phyloP scores from a whole-genome alignment of 108 stramenopile species.

The Cyclotella kingstonii region DNA sequence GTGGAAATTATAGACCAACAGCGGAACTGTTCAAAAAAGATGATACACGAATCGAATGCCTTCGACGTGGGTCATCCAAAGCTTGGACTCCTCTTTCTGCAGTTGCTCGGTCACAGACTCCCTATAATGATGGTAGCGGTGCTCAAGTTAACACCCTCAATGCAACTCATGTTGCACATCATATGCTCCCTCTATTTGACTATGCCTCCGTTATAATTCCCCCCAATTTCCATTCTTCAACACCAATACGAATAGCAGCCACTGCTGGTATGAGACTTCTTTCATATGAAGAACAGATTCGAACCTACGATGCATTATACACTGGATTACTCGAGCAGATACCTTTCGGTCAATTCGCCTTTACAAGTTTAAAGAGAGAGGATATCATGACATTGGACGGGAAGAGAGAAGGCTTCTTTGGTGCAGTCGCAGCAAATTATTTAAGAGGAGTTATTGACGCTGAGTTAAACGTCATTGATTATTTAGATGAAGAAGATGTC shows the following conservation, averaged over 20 bases:
- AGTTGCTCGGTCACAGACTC: no score
- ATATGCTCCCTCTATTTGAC: conserved; percentile 78
- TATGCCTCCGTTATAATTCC: conserved; percentile 79
- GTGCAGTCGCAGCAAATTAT: conserved; percentile 85
- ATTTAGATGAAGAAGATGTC: conserved; percentile 4
- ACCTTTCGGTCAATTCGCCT: conserved; percentile 44
- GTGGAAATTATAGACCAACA: not conserved
- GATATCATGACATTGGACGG: conserved; percentile 79
- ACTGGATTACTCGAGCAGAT: conserved; percentile 57
- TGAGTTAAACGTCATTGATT: conserved; percentile 49
- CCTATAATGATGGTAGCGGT: conserved; percentile 25
- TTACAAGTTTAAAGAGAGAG: conserved; percentile 49
- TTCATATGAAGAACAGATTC: conserved; percentile 52
- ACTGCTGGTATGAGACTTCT: conserved; percentile 88
- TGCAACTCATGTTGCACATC: conserved; percentile 60
- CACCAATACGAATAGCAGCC: conserved; percentile 73
- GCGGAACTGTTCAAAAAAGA: conserved; percentile 13
- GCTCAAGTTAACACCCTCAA: conserved; percentile 18
- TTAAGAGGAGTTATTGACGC: conserved; percentile 77
- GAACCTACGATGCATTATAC: conserved; percentile 76
- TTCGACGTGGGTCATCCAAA: conserved; percentile 72
- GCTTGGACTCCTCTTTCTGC: conserved; percentile 75
- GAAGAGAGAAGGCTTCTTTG: conserved; percentile 80
- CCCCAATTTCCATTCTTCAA: conserved; percentile 52
- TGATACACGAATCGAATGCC: conserved; percentile 34